These are phyloP conservation scores for Stereum hirsutum DNA, from an alignment of 1,284 basidiomycete genomes.

Conservation along the genomic window DNA sequence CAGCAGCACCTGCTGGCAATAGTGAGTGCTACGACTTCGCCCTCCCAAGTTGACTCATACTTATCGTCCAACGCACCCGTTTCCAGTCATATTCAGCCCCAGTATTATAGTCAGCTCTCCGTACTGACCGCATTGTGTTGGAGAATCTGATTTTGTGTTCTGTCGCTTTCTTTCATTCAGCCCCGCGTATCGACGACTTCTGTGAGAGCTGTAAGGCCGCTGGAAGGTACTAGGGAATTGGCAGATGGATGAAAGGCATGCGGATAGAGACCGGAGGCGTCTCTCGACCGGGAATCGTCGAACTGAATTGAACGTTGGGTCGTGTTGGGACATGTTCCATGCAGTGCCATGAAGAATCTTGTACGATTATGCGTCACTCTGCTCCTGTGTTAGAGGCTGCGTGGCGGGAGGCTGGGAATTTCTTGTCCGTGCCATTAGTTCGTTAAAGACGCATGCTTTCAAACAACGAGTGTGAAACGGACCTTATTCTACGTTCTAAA, in stretches of 20 bases:
- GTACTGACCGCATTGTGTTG: neutral
- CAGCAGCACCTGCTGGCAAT: slow-evolving; percentile 62
- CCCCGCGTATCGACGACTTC: slow-evolving; percentile 38
- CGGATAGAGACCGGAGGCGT: neutral
- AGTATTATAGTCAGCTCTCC: slow-evolving; percentile 46
- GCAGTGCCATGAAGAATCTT: no score
- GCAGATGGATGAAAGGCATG: neutral
- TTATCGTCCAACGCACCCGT: slow-evolving; percentile 2
- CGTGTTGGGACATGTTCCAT: no score
- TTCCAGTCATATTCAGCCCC: slow-evolving; percentile 52
- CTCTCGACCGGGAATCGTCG: no score
- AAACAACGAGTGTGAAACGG: no score
- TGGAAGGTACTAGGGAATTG: neutral
- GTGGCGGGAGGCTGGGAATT: no score
- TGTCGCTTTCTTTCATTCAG: no score
- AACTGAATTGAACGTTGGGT: no score
- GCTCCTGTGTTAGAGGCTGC: no score
- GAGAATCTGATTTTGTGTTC: slow-evolving; percentile 12
- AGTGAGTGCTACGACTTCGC: slow-evolving; percentile 32
- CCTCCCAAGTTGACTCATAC: neutral
- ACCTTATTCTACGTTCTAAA: no score
- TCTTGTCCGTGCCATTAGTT: no score
- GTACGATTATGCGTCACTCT: no score
- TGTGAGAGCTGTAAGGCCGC: slow-evolving; percentile 22
- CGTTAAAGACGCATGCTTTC: no score